Evolutionary conservation across 2,329 filamentous ascomycete genomes (phyloP), one percentile per base, ranked within the genome.

Genomic region (Coniochaeta pulveracea): DNA sequence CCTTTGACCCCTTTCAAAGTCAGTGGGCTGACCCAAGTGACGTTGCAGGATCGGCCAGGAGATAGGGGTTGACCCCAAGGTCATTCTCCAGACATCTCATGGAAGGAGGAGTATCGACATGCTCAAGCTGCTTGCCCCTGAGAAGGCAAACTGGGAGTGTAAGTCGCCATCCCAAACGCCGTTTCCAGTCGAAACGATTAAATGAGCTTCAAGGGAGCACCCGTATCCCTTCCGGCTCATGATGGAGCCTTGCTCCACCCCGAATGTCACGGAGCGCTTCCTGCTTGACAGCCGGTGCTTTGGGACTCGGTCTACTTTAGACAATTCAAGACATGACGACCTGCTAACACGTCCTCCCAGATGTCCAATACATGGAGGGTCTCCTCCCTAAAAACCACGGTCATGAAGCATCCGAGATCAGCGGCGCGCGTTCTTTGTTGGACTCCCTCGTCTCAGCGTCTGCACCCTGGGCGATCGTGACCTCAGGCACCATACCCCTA

Each of bases 131-230:
- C 72, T 94, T 37, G 79, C 84, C 40, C 82, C 85, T 11, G 77
- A 83, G 45, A 85, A 85, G 52, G 91, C 91, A 26, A 95, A 80
- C 47, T 89, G 83, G 85, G 85, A 94, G 43, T 94, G 85, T 93
- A 60, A 61, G 83, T 73, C 19, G 25, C 24, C 19, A 10, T n/a
- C n/a, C n/a, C n/a, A n/a, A n/a, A n/a, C n/a, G n/a, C n/a, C n/a
- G n/a, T n/a, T n/a, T n/a, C n/a, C n/a, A n/a, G n/a, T n/a, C n/a
- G n/a, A n/a, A n/a, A n/a, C n/a, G n/a, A n/a, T n/a, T n/a, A n/a
- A n/a, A n/a, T n/a, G n/a, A n/a, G n/a, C n/a, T n/a, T n/a, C n/a
- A n/a, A n/a, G n/a, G n/a, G n/a, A n/a, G n/a, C n/a, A n/a, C n/a
- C n/a, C n/a, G n/a, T n/a, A n/a, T n/a, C n/a, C n/a, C n/a, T n/a